phyloP scores from a whole-genome alignment of 2,329 filamentous ascomycete species.

The Dothideomycetes sp. region DNA sequence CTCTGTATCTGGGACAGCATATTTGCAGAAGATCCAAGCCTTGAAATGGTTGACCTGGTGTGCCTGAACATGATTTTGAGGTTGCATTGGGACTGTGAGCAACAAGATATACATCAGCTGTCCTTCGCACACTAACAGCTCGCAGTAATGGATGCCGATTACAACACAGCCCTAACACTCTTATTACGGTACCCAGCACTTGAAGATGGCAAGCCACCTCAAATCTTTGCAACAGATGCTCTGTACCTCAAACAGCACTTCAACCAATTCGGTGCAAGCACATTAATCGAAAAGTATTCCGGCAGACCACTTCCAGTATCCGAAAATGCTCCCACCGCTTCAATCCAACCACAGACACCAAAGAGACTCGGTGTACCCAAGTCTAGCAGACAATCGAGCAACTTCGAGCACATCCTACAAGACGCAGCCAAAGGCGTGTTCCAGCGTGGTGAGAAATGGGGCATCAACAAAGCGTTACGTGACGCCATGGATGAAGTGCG shows the following conservation, averaged over 20 bases:
- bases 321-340: slow-evolving; percentile 21
- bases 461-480: slow-evolving; percentile 71
- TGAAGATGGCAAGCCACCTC: slow-evolving; percentile 24
- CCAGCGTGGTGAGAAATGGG: slow-evolving; percentile 64
- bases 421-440: slow-evolving; percentile 67
- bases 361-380: neutral
- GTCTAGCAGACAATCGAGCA: slow-evolving; percentile 31
- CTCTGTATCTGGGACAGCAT: slow-evolving; percentile 83
- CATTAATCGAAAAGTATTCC: slow-evolving; percentile 64
- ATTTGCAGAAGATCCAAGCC: slow-evolving; percentile 72
- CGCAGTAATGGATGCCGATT: slow-evolving; percentile 74
- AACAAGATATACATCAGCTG: neutral
- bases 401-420: slow-evolving; percentile 63
- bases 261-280: slow-evolving; percentile 50
- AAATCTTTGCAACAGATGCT: slow-evolving; percentile 79
- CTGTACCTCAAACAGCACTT: slow-evolving; percentile 62
- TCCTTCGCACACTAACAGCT: neutral
- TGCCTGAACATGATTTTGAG: slow-evolving; percentile 89
- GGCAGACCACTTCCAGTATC: slow-evolving; percentile 28
- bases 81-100: slow-evolving; percentile 78
- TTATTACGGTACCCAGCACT: slow-evolving; percentile 74
- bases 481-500: slow-evolving; percentile 72
- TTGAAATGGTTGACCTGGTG: slow-evolving; percentile 80
- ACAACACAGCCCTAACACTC: slow-evolving; percentile 72
- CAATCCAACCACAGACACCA: neutral